Percentiles rank a stretch among this genome's conserved stretches.
Evolutionary conservation across 2,329 filamentous ascomycete genomes (phyloP).

Genomic region (Pseudogymnoascus sp.): DNA sequence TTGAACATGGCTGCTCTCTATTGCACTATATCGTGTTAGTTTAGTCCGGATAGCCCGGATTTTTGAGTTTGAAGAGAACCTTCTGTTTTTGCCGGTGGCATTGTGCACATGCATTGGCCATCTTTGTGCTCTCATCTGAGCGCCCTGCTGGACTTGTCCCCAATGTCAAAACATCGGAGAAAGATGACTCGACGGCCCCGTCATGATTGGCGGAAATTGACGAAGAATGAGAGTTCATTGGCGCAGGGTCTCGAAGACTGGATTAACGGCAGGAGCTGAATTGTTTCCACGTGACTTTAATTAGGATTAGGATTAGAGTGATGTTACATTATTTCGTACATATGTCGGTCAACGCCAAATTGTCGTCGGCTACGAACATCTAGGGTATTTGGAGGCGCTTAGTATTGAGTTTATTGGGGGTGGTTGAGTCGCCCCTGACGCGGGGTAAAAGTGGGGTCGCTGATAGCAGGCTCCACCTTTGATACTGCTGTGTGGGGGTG

Average conservation of each 20-base stretch:
- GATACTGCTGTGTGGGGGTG: not conserved
- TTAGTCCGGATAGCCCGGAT: not conserved
- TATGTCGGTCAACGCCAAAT: not conserved
- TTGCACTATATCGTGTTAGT: conserved; percentile 8
- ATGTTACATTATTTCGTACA: conserved; percentile 1
- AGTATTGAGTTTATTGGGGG: not conserved
- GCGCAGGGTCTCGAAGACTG: not conserved
- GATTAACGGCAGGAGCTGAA: not conserved
- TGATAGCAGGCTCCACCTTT: not conserved
- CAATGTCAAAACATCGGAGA: not conserved
- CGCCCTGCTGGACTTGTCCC: not conserved
- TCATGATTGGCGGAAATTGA: not conserved
- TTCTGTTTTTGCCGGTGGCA: conserved; percentile 12
- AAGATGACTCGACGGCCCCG: not conserved
- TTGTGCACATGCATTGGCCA: conserved; percentile 11
- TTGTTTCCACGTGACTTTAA: not conserved
- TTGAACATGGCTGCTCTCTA: conserved; percentile 10
- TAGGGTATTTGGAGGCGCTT: not conserved
- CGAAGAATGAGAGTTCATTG: not conserved
- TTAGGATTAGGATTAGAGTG: not conserved
- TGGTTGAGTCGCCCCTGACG: not conserved
- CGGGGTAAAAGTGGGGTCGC: not conserved
- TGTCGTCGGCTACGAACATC: not conserved
- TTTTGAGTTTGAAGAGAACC: not conserved
- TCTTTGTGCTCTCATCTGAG: conserved; percentile 10